Evolutionary conservation across 2,329 filamentous ascomycete species (phyloP).

Genomic region (Fusarium palustre): DNA sequence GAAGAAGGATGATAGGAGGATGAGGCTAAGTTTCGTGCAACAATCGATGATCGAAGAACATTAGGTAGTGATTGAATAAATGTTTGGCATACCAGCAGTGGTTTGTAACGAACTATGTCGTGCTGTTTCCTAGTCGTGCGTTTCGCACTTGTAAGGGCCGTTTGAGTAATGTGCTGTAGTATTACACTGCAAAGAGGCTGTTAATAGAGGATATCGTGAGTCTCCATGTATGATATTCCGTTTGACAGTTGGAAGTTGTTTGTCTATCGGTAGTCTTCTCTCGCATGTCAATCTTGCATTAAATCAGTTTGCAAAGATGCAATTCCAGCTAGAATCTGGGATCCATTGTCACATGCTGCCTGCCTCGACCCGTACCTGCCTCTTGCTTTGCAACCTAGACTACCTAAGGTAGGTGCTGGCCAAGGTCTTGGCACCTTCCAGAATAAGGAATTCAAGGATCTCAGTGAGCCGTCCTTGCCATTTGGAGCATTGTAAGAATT

Average conservation of each 20-base stretch:
- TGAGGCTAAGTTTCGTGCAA: not conserved
- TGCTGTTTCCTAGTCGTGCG: not conserved
- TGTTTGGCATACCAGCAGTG: not conserved
- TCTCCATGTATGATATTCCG: not conserved
- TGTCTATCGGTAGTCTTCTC: not conserved
- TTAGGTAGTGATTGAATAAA: not conserved
- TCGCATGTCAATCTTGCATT: conserved; percentile 3
- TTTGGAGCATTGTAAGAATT: conserved; percentile 3
- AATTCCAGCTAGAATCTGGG: conserved; percentile 10
- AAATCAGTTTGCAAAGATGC: not conserved
- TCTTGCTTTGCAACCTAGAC: not conserved
- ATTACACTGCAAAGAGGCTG: conserved; percentile 4
- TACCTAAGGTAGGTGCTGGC: not conserved
- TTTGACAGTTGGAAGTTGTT: not conserved
- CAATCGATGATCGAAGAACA: not conserved
- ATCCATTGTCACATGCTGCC: conserved; percentile 42
- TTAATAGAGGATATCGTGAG: not conserved
- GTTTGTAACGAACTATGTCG: not conserved
- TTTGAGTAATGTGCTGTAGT: conserved; percentile 4
- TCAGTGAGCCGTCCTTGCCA: conserved; percentile 21
- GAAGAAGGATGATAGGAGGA: not conserved
- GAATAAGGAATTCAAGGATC: conserved; percentile 12
- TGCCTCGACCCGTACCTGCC: conserved; percentile 3
- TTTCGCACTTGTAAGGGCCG: not conserved
- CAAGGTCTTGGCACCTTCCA: conserved; percentile 36